Conservation (phyloP, 768 basidiomycete genomes). For the Kondoa malvinella region DNA sequence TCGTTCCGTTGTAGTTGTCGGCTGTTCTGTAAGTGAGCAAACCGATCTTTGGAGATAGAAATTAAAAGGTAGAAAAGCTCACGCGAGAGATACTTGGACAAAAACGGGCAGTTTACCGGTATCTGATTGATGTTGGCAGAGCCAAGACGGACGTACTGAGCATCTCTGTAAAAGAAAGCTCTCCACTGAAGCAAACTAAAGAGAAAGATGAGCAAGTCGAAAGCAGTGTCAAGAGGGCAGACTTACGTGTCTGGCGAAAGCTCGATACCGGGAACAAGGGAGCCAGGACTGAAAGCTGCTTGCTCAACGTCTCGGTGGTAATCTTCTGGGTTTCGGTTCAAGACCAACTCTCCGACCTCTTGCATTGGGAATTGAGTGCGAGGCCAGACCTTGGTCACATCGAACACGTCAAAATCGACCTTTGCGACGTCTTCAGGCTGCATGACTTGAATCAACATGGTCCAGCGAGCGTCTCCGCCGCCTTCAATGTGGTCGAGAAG, state of each 20-base stretch:
- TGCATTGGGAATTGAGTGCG: conserved; percentile 27
- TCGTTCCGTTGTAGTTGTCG: conserved; percentile 26
- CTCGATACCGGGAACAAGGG: conserved; percentile 31
- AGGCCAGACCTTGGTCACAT: conserved; percentile 29
- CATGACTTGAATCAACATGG: conserved; percentile 30
- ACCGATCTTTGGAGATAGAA: conserved; percentile 25
- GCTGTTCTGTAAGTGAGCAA: conserved; percentile 30
- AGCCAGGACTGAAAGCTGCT: conserved; percentile 29
- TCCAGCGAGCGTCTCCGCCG: conserved; percentile 27
- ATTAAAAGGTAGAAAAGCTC: conserved; percentile 25
- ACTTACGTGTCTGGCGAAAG: conserved; percentile 29
- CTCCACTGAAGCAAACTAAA: too few species aligned
- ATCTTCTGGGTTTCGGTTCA: conserved; percentile 30
- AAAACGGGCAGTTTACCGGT: too few species aligned
- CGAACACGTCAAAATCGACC: conserved; percentile 28
- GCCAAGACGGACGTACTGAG: too few species aligned
- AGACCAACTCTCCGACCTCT: conserved; percentile 26
- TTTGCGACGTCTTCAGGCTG: conserved; percentile 27
- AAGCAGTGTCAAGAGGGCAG: too few species aligned
- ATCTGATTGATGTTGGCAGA: too few species aligned
- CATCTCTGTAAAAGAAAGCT: too few species aligned
- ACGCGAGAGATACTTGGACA: conserved; percentile 30
- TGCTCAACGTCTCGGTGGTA: conserved; percentile 32
- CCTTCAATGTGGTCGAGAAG: conserved; percentile 29
- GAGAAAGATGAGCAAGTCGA: too few species aligned